Conservation (phyloP, 495 filamentous ascomycete species). For the Neurospora sp. region DNA sequence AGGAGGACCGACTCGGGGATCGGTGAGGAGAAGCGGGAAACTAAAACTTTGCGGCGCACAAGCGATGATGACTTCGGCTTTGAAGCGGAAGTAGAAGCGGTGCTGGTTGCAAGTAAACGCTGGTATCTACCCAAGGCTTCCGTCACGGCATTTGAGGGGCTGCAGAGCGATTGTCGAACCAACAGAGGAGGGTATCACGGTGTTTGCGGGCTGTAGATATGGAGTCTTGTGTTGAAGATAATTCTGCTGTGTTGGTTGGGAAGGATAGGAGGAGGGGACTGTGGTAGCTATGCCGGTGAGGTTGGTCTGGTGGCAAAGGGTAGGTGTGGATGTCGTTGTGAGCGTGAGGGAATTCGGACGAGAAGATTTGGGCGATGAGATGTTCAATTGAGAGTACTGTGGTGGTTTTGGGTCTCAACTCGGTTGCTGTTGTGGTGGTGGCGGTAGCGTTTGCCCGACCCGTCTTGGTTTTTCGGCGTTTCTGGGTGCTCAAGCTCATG, state of each 20-base stretch:
- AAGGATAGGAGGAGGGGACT: slow-evolving; percentile 29
- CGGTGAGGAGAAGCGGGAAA: background rate
- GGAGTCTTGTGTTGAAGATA: background rate
- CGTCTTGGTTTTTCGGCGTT: background rate
- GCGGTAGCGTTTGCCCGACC: background rate
- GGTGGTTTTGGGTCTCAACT: background rate
- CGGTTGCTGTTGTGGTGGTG: background rate
- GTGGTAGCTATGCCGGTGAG: slow-evolving; percentile 28
- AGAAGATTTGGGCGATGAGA: background rate
- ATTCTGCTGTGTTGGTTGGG: background rate
- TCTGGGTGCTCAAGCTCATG: background rate
- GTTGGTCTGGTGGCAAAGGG: slow-evolving; percentile 1
- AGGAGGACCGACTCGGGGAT: background rate
- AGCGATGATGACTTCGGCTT: background rate
- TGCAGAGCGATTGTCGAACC: slow-evolving; percentile 27
- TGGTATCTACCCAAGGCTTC: slow-evolving; percentile 29
- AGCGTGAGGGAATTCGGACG: background rate
- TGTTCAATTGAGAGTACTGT: background rate
- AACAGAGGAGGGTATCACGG: slow-evolving; percentile 25
- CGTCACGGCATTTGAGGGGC: slow-evolving; percentile 38
- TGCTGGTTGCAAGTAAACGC: slow-evolving; percentile 2
- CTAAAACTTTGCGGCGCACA: background rate
- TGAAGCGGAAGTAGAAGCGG: background rate
- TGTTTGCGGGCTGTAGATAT: slow-evolving; percentile 4
- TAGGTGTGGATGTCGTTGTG: background rate